Base-by-base conservation (phyloP, 2,329 filamentous ascomycete genomes). In the Byssothecium circinans region DNA sequence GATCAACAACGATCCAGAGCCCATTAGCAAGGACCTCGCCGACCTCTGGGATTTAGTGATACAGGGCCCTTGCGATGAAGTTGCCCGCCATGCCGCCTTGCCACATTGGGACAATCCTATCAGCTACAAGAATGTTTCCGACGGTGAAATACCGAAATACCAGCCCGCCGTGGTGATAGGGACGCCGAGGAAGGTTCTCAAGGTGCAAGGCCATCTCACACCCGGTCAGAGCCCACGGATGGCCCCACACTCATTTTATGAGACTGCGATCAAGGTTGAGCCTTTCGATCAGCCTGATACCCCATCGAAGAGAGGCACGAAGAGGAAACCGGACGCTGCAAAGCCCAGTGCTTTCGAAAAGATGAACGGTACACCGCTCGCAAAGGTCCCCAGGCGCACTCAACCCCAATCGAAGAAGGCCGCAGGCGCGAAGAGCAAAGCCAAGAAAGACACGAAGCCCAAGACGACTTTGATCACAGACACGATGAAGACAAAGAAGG, bases 21-120 rank as follows among this genome's bases (percentile, higher is more conserved):
- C 94, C 1, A 81, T 85, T 35, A 87, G 88, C 17, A 85, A 83
- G 55, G 91, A 96, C 49, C 86, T 97, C 54, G 91, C 92, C 65
- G 87, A 95, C 54, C 91, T 89, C 63, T 99, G 91, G 87, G 94
- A 99, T 70, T 74, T 96, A 50, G 84, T 97, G 15, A 87, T 99
- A 29, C 85, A 84, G 56, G 91, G 90, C 17, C 87, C 88, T 60
- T 94, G 89, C 65, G 94, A 99, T 67, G 85, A 91, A 54, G 87
- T 99, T 32, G 94, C 94, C 17, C 80, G 80, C 40, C 76, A 90
- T 32, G 87, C 85, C 14, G 82, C 82, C 18, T 72, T 85, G 70
- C 77, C 77, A 43, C 75, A 73, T 49, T 85, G 82, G 81, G 73
- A 84, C 54, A 80, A 84, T 47, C 65, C 58, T 1, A 61, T 61